Conservation (phyloP, 177 flowering plant species). For the Tripterygium wilfordii region DNA sequence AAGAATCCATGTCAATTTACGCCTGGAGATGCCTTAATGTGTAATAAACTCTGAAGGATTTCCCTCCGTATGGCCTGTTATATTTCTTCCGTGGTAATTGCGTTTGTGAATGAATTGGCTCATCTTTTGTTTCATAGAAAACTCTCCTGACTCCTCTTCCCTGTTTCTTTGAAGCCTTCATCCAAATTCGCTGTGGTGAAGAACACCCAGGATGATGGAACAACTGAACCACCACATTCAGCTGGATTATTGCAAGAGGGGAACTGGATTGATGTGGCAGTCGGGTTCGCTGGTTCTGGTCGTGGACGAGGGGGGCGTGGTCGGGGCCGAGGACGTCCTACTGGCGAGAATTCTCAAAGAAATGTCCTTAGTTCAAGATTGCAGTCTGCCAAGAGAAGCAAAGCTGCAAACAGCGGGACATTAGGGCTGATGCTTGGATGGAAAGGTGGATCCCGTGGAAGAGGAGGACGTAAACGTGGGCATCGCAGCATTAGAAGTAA, state of each 20-base stretch:
- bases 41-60: too few relatives aligned
- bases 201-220: constrained; percentile 30
- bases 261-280: constrained; percentile 29
- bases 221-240: constrained; percentile 18
- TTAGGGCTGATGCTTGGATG: constrained; percentile 25
- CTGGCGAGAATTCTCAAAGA: constrained; percentile 46
- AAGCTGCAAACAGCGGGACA: constrained; percentile 15
- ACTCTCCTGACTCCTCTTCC: too few relatives aligned
- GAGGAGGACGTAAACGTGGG: constrained; percentile 49
- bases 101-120: too few relatives aligned
- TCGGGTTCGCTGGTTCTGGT: constrained; percentile 20
- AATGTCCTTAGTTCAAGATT: constrained; percentile 23
- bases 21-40: too few relatives aligned
- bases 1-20: too few relatives aligned
- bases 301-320: constrained; percentile 49
- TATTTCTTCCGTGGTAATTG: too few relatives aligned
- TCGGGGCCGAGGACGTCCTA: constrained; percentile 38
- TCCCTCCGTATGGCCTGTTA: too few relatives aligned
- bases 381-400: constrained; percentile 26
- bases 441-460: constrained; percentile 46
- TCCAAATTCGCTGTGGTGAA: constrained; percentile 38
- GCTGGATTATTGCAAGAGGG: constrained; percentile 30
- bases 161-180: constrained; percentile 39
- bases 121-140: too few relatives aligned
- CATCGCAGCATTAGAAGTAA: constrained; percentile 48